phyloP scores from a whole-genome alignment of 768 basidiomycete species.

The Tricholoma flavovirens region DNA sequence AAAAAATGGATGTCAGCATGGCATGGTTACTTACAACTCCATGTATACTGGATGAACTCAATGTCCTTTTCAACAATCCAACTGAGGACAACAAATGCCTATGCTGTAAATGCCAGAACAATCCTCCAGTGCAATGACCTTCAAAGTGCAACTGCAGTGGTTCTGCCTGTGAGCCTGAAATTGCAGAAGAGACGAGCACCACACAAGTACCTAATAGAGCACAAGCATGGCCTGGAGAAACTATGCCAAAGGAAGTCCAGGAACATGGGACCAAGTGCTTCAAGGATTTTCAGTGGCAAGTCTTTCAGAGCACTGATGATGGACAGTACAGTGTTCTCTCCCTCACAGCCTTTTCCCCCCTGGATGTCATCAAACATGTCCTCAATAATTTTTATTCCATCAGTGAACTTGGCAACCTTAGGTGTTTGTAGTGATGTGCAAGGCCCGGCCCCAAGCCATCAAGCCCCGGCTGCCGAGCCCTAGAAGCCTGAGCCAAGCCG shows the following conservation, averaged over 20 bases:
- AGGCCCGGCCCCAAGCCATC: too few relatives aligned
- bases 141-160: constrained; percentile 6
- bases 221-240: neutral
- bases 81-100: constrained; percentile 1
- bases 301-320: constrained; percentile 16
- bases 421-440: too few relatives aligned
- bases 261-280: neutral
- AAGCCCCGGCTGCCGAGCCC: too few relatives aligned
- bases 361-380: neutral
- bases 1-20: constrained; percentile 9
- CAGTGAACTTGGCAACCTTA: neutral
- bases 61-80: constrained; percentile 9
- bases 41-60: constrained; percentile 4
- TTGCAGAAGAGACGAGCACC: neutral
- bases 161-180: neutral
- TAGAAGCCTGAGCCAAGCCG: too few relatives aligned
- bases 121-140: neutral
- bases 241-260: neutral
- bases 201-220: neutral
- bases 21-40: constrained; percentile 5
- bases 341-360: neutral
- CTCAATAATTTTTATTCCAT: neutral
- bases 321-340: neutral
- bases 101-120: constrained; percentile 1
- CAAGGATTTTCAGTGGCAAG: neutral